Percentiles rank a stretch among this genome's conserved stretches.
Evolutionary conservation across 2,329 filamentous ascomycete species (phyloP).

Genomic region (Thyridium curvatum): DNA sequence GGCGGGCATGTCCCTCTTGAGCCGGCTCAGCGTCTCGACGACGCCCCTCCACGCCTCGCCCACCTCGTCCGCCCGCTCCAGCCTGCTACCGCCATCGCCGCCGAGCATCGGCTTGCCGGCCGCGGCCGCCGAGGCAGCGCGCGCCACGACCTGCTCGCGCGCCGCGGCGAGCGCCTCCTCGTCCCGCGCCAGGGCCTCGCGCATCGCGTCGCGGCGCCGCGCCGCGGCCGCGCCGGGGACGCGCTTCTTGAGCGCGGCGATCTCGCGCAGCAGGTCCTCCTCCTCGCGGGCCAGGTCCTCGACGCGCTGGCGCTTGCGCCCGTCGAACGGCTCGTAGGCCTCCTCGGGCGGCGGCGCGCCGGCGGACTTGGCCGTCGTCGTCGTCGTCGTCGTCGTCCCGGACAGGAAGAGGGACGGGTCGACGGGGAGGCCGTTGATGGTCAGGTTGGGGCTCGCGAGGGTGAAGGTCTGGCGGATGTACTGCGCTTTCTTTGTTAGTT

Average conservation of each 20-base stretch:
- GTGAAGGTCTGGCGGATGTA: slow-evolving; percentile 57
- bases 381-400: neutral
- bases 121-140: slow-evolving; percentile 5
- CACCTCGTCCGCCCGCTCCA: slow-evolving; percentile 40
- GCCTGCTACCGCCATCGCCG: slow-evolving; percentile 10
- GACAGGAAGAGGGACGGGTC: slow-evolving; percentile 30
- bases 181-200: slow-evolving; percentile 35
- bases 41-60: slow-evolving; percentile 40
- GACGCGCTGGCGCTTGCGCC: slow-evolving; percentile 50
- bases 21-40: slow-evolving; percentile 41
- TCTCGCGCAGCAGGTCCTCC: slow-evolving; percentile 57
- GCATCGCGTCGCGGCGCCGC: slow-evolving; percentile 32
- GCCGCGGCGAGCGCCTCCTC: slow-evolving; percentile 32
- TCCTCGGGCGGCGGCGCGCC: slow-evolving; percentile 21
- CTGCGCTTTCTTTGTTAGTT: slow-evolving; percentile 22
- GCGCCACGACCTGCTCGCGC: slow-evolving; percentile 10
- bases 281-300: slow-evolving; percentile 56
- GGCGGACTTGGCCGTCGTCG: neutral
- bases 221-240: slow-evolving; percentile 40
- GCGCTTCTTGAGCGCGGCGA: slow-evolving; percentile 51
- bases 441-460: slow-evolving; percentile 52
- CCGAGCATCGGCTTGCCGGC: slow-evolving; percentile 7
- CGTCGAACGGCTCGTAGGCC: slow-evolving; percentile 55
- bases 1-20: slow-evolving; percentile 56
- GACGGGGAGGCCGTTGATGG: slow-evolving; percentile 55